Percentiles rank a stretch among this genome's conserved stretches.
These are phyloP conservation scores for Flaveria robusta DNA, from an alignment of 129 eudicot genomes.

Conservation along the genomic window DNA sequence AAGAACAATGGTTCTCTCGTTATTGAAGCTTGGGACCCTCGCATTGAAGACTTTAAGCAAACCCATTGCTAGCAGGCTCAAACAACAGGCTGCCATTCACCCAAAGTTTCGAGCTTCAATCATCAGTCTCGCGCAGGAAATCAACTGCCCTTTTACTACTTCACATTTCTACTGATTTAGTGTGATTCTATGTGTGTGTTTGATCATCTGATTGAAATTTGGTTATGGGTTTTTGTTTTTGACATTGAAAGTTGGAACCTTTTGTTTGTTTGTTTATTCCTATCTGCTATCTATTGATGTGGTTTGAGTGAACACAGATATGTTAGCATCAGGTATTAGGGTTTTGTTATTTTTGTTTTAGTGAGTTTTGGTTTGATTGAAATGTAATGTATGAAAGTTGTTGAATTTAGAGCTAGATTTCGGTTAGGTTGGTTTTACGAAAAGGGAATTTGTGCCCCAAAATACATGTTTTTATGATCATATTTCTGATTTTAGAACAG, in stretches of 20 bases:
- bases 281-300: no score
- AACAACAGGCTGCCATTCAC: constrained; percentile 65
- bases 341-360: not conserved
- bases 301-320: not conserved
- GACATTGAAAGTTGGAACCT: no score
- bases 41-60: constrained; percentile 75
- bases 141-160: not conserved
- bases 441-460: not conserved
- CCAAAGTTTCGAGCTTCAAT: constrained; percentile 76
- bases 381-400: not conserved
- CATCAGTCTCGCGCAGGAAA: constrained; percentile 80
- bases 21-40: constrained; percentile 78
- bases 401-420: not conserved
- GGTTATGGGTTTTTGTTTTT: not conserved
- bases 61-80: constrained; percentile 84
- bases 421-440: not conserved
- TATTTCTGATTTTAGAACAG: not conserved
- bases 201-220: not conserved
- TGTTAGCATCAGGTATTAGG: constrained; percentile 25
- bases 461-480: not conserved
- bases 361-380: no score
- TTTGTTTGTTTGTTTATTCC: no score
- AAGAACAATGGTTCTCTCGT: constrained; percentile 53
- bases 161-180: no score
- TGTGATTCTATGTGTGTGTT: not conserved